Evolutionary conservation across 352 stramenopile genomes (phyloP).

Genomic region (Phytophthora citrophthora): DNA sequence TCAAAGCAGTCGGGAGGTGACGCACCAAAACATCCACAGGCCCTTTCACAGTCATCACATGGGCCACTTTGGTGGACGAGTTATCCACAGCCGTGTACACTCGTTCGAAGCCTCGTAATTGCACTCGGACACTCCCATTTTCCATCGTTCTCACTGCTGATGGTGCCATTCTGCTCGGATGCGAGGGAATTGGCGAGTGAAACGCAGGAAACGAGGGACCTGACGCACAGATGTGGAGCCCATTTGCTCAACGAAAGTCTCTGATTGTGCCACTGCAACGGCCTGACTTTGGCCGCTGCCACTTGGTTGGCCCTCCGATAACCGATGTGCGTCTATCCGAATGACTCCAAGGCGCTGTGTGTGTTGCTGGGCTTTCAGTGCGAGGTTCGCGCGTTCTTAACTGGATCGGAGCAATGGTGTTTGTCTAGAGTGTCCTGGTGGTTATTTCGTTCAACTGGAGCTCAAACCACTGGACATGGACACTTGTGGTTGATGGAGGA

Average conservation of each 20-base stretch:
- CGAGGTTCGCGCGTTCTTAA: conserved; percentile 26
- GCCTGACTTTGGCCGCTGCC: conserved; percentile 4
- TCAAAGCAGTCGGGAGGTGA: conserved; percentile 28
- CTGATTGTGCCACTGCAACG: conserved; percentile 12
- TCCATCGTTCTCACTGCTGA: conserved; percentile 4
- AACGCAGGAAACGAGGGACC: neutral
- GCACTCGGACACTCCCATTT: conserved; percentile 24
- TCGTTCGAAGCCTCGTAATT: conserved; percentile 37
- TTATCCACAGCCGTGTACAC: conserved; percentile 35
- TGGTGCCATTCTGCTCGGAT: conserved; percentile 11
- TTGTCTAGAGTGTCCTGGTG: conserved; percentile 26
- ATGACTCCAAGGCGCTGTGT: conserved; percentile 19
- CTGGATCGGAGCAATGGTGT: conserved; percentile 7
- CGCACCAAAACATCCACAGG: conserved; percentile 7
- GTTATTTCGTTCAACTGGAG: conserved; percentile 8
- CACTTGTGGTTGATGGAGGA: conserved; percentile 15
- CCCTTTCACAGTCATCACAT: conserved; percentile 33
- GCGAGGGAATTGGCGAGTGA: conserved; percentile 7
- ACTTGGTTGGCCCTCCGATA: conserved; percentile 21
- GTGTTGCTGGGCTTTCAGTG: conserved; percentile 34
- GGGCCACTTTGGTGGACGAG: conserved; percentile 32
- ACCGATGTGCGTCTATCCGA: conserved; percentile 18
- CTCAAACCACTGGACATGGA: neutral
- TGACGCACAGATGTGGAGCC: conserved; percentile 5
- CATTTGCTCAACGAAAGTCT: conserved; percentile 3